These are phyloP conservation scores for Clarireedia homoeocarpa DNA, from an alignment of 2,329 filamentous ascomycete species.

Conservation along the genomic window DNA sequence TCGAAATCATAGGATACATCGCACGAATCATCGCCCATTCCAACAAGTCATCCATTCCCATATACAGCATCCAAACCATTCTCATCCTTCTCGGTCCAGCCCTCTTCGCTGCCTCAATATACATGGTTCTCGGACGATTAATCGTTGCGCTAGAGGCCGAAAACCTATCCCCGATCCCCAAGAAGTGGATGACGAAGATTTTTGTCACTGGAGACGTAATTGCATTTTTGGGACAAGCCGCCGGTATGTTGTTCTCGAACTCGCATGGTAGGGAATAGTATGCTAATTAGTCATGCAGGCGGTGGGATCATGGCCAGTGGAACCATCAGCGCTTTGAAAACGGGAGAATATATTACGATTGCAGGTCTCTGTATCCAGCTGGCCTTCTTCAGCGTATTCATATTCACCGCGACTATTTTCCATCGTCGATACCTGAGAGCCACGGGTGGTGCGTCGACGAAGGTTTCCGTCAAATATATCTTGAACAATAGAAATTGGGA, in stretches of 20 bases:
- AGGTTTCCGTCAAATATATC: background rate
- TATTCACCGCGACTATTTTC: conserved; percentile 21
- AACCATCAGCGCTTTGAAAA: conserved; percentile 27
- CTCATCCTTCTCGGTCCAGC: background rate
- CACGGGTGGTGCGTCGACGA: background rate
- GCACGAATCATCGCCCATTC: background rate
- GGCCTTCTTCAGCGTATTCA: conserved; percentile 40
- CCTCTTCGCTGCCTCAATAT: background rate
- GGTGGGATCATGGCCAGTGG: conserved; percentile 8
- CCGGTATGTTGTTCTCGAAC: background rate
- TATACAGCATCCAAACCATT: background rate
- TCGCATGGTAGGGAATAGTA: background rate
- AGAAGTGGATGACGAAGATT: background rate
- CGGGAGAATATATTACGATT: conserved; percentile 36
- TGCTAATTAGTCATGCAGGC: background rate
- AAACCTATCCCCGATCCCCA: background rate
- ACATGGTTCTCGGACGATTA: conserved; percentile 1
- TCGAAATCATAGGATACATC: background rate
- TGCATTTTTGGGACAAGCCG: background rate
- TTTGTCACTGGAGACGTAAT: background rate
- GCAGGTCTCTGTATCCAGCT: conserved; percentile 41
- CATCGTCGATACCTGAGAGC: background rate
- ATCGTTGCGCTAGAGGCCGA: background rate
- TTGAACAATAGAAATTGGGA: conserved; percentile 8
- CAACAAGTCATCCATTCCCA: background rate